Base-by-base conservation (phyloP, 345 rosid species). In the Dipteronia sinensis region DNA sequence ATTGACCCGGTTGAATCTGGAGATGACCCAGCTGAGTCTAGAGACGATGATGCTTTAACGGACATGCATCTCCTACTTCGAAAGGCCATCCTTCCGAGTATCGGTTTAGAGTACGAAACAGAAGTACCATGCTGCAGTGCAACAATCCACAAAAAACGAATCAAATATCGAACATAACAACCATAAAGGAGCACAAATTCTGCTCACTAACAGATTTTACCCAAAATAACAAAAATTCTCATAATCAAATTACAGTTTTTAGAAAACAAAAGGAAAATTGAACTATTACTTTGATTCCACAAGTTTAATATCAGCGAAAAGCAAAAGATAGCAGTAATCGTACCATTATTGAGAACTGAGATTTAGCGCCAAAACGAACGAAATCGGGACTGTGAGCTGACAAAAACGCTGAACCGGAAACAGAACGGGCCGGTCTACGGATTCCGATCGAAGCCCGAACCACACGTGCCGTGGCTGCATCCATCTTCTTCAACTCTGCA, bases 1-100 rank as follows among this genome's bases (percentile, higher is more conserved):
- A 65, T 19, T 1, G 91, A 82, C 10, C 91, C 86, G 10, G 80
- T 64, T 19, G 95, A 89, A 31, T 88, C 91, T 0, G 91, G 80
- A 72, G 88, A 85, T 3, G 80, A 68, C 9, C 91, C 87, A 7
- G 82, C 67, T 16, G 95, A 89, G 46, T 88, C 91, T 0, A 89
- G 79, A 11, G 95, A 87, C 0, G 67, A 64, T 55, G 92, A 65
- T 51, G 94, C 98, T 85, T 82, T 89, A 44, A 88, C 85, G 19
- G 77, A 83, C 62, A 78, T 62, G 53, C 78, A 65, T 88, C 88
- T 89, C 81, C 84, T 78, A 81, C 83, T 72, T 67, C 85, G 86
- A 42, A 64, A 80, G 62, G 53, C 82, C 66, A 53, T 42, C 51
- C 83, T 83, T 74, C 77, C 69, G 46, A 69, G 77, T 64, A 76